Base-by-base conservation (phyloP, 2,329 filamentous ascomycete genomes). In the Pleoardoris graminearum region DNA sequence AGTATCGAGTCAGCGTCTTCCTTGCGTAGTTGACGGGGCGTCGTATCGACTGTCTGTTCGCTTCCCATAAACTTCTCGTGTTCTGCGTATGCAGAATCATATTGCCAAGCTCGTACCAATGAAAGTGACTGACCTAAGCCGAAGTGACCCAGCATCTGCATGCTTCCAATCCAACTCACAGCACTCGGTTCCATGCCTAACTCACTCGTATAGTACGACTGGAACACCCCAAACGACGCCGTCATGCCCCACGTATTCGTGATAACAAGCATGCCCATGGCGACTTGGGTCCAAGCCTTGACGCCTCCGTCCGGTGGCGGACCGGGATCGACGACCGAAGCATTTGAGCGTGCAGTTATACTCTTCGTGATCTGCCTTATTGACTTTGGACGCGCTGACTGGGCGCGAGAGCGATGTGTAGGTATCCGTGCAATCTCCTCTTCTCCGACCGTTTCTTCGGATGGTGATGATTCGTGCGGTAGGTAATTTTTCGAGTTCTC, bases 121-220 rank as follows among this genome's bases (percentile, higher is more conserved):
- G n/a, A 33, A 5, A 17, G 7, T 25, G 17, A 42, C 51, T 36
- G 16, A 54, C 51, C 51, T 1, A 54, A 19, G 4, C 51, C 51
- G 32, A 79, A 79, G 21, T 79, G 73, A 11, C 78, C 60, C 54
- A 77, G 77, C 52, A 79, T 75, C 59, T 79, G 76, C 30, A 79
- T 68, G 41, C 75, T 76, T 1, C 77, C 77, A 2, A 80, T 72
- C 77, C 77, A 80, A 7, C 77, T 76, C 21, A 79, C 76, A 32
- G 76, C 73, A 3, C 77, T 78, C 8, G 54, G 51, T 21, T 61
- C 52, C 14, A 58, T 49, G 2, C 53, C 50, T 19, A 66, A 39
- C 8, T 56, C 50, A 6, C 42, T 37, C n/a, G 58, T 61, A 38
- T 67, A 67, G 49, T 67, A 63, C 14, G 60, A 39, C 32, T 67